phyloP scores from a whole-genome alignment of 1,284 basidiomycete genomes.

The Serendipita sp. region DNA sequence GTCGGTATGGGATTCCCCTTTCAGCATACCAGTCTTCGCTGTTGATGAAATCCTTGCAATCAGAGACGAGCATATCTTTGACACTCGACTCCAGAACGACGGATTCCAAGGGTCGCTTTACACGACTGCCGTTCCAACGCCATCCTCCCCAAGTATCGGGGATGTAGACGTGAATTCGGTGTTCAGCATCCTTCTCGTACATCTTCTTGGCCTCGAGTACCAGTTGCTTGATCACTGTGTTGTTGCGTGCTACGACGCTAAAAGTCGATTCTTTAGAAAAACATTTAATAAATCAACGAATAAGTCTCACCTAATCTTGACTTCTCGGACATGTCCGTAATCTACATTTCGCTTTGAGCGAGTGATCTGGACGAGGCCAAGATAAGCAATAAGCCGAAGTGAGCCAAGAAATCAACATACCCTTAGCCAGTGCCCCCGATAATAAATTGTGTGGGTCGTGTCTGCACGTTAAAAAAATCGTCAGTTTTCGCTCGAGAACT shows the following conservation, averaged over 20 bases:
- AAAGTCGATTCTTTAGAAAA: too few relatives aligned
- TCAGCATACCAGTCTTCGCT: slow-evolving; percentile 54
- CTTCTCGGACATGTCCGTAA: slow-evolving; percentile 45
- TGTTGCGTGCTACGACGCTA: slow-evolving; percentile 66
- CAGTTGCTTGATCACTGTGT: slow-evolving; percentile 64
- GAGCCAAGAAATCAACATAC: slow-evolving; percentile 28
- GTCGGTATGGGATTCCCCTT: slow-evolving; percentile 67
- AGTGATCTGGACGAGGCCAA: slow-evolving; percentile 42
- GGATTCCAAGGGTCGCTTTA: slow-evolving; percentile 74
- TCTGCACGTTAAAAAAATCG: slow-evolving; percentile 25
- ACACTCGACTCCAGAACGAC: slow-evolving; percentile 73
- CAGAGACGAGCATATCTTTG: slow-evolving; percentile 72
- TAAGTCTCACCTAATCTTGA: slow-evolving; percentile 33
- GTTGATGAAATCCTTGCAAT: slow-evolving; percentile 68
- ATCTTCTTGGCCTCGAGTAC: slow-evolving; percentile 46
- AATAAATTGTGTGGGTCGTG: slow-evolving; percentile 74
- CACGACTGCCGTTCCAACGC: slow-evolving; percentile 74
- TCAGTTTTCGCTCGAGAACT: not conserved
- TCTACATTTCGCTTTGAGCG: slow-evolving; percentile 61
- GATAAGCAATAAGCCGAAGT: not conserved
- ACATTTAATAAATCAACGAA: too few relatives aligned
- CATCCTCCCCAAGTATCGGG: slow-evolving; percentile 70
- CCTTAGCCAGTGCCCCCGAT: slow-evolving; percentile 71
- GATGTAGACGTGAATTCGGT: slow-evolving; percentile 73
- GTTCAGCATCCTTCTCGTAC: slow-evolving; percentile 77